A percentile compares a stretch with the other conserved stretches of the same genome.
These are phyloP conservation scores for Lobosporangium transversale DNA, from an alignment of 192 early-diverging fungal species.

Conservation along the genomic window DNA sequence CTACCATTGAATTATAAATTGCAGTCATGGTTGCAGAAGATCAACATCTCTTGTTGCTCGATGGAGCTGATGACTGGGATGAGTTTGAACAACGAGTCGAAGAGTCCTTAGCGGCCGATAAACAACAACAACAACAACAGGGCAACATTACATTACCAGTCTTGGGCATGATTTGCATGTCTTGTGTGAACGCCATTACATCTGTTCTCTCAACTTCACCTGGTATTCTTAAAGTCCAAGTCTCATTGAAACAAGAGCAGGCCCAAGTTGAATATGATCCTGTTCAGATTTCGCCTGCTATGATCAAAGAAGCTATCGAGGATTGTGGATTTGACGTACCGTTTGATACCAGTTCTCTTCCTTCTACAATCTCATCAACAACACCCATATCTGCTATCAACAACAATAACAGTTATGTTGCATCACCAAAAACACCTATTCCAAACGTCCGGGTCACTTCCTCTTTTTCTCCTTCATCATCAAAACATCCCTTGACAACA, in stretches of 20 bases:
- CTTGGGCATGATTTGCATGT: constrained; percentile 82
- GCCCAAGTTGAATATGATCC: constrained; percentile 69
- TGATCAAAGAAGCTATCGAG: constrained; percentile 70
- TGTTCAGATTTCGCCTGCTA: constrained; percentile 10
- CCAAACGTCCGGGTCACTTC: background rate
- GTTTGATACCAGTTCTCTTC: constrained; percentile 13
- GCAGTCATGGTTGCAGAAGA: constrained; percentile 27
- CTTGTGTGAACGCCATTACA: constrained; percentile 81
- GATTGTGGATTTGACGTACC: constrained; percentile 78
- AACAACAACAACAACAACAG: constrained; percentile 13
- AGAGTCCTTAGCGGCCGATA: constrained; percentile 17
- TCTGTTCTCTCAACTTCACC: constrained; percentile 27
- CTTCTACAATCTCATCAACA: background rate
- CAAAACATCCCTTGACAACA: background rate
- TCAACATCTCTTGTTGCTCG: constrained; percentile 39
- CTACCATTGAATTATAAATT: background rate
- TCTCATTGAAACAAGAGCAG: constrained; percentile 63
- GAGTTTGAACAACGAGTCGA: constrained; percentile 47
- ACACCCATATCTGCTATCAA: background rate
- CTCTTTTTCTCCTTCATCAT: background rate
- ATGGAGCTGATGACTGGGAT: constrained; percentile 42
- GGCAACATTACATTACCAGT: constrained; percentile 37
- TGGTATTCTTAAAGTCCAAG: constrained; percentile 65
- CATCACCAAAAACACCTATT: constrained; percentile 14
- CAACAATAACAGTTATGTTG: too few species aligned